Evolutionary conservation across 192 early-diverging fungal species (phyloP).

Genomic region (Paraglomus occultum): DNA sequence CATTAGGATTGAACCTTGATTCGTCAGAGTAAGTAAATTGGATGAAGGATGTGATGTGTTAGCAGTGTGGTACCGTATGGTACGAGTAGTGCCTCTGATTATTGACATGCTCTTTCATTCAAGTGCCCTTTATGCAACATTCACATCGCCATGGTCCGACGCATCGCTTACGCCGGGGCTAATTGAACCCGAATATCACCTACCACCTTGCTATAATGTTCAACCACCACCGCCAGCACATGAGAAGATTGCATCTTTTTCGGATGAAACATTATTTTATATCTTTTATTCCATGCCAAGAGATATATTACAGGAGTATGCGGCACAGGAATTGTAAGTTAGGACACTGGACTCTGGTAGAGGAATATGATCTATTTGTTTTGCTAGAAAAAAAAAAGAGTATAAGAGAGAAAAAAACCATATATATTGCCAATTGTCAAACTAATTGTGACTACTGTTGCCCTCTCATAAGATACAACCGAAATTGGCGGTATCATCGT

Average conservation of each 20-base stretch:
- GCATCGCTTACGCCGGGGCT: constrained; percentile 57
- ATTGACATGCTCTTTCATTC: background rate
- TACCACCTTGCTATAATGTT: constrained; percentile 84
- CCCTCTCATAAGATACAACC: constrained; percentile 52
- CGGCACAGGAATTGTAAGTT: constrained; percentile 85
- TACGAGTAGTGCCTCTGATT: background rate
- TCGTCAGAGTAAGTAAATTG: constrained; percentile 66
- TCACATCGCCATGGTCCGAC: constrained; percentile 89
- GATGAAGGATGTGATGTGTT: background rate
- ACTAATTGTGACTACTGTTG: no score
- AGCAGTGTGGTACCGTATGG: background rate
- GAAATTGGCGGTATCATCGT: constrained; percentile 97
- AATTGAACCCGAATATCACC: constrained; percentile 80
- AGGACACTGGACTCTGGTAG: background rate
- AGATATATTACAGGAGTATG: constrained; percentile 87
- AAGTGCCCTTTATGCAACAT: constrained; percentile 81
- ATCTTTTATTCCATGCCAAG: constrained; percentile 97
- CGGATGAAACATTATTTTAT: constrained; percentile 96
- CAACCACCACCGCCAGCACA: constrained; percentile 69
- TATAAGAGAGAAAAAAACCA: background rate
- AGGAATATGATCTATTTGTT: background rate
- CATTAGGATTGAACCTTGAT: constrained; percentile 75
- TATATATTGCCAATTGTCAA: background rate
- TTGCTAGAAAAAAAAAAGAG: background rate
- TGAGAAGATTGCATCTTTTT: constrained; percentile 67